A percentile compares a stretch with the other conserved stretches of the same genome.
Evolutionary conservation across 169 alveolate species (phyloP).

Genomic region (Toxoplasma gondii): DNA sequence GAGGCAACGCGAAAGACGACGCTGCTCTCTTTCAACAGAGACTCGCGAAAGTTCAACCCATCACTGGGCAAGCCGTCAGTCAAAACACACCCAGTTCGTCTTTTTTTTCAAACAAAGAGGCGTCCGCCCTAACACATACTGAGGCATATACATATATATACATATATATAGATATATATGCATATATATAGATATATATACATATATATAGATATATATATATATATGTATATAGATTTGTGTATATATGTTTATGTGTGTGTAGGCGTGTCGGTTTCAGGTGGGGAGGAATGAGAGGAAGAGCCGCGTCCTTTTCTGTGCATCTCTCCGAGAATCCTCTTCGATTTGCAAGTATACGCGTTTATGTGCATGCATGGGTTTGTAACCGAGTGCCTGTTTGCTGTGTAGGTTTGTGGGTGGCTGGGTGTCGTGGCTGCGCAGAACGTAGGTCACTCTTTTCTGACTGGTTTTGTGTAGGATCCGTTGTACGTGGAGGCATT

Average conservation of each 20-base stretch:
- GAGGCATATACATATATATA: background rate
- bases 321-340: background rate
- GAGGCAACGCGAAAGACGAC: background rate
- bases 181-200: background rate
- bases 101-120: background rate
- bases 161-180: background rate
- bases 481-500: slow-evolving; percentile 91
- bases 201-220: background rate
- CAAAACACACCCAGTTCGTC: background rate
- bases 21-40: slow-evolving; percentile 50
- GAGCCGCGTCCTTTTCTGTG: background rate
- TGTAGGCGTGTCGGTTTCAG: background rate
- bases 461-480: slow-evolving; percentile 72
- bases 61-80: slow-evolving; percentile 62
- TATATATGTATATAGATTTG: background rate
- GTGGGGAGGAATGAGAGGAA: no score
- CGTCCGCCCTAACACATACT: background rate
- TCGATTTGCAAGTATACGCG: background rate
- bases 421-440: no score
- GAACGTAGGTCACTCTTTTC: no score
- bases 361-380: background rate
- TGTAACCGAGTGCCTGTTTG: no score
- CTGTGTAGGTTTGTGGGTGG: no score
- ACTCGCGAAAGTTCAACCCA: slow-evolving; percentile 54
- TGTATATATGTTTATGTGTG: background rate